Percentiles rank a stretch among this genome's conserved stretches.
Conservation (phyloP, 2,329 filamentous ascomycete species). For the Colletotrichum australisinense region DNA sequence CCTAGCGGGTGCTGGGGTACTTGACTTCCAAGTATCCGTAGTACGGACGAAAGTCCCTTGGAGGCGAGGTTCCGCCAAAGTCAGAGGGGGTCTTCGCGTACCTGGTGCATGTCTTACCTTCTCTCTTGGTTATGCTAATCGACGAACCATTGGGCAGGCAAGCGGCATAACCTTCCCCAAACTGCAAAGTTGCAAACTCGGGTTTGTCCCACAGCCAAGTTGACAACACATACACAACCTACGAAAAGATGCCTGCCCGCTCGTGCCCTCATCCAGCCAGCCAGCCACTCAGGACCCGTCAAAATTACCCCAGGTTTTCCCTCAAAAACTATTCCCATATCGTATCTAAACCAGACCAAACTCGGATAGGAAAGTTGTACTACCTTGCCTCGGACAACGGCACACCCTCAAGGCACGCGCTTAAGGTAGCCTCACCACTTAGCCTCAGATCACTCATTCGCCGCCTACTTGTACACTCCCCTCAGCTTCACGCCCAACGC, state of each 20-base stretch:
- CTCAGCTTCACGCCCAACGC: too few relatives aligned
- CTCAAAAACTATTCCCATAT: not conserved
- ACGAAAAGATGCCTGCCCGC: not conserved
- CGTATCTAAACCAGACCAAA: not conserved
- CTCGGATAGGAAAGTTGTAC: not conserved
- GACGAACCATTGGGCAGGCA: not conserved
- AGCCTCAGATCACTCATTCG: too few relatives aligned
- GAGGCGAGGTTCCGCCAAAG: not conserved
- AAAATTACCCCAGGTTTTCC: conserved; percentile 30
- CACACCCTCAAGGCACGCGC: not conserved
- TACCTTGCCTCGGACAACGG: not conserved
- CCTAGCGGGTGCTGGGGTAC: not conserved
- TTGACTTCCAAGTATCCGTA: not conserved
- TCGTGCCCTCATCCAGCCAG: too few relatives aligned
- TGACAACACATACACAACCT: not conserved
- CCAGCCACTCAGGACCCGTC: conserved; percentile 19
- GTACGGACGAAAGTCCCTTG: not conserved
- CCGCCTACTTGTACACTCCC: too few relatives aligned
- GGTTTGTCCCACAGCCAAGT: not conserved
- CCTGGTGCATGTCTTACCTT: conserved; percentile 1
- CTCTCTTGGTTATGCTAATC: not conserved
- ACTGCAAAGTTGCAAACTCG: not conserved
- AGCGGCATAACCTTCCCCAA: not conserved
- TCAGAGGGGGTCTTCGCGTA: not conserved
- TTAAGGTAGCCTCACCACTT: not conserved